A percentile compares a stretch with the other conserved stretches of the same genome.
phyloP scores from a whole-genome alignment of 768 basidiomycete species.

The Kwoniella sp. region DNA sequence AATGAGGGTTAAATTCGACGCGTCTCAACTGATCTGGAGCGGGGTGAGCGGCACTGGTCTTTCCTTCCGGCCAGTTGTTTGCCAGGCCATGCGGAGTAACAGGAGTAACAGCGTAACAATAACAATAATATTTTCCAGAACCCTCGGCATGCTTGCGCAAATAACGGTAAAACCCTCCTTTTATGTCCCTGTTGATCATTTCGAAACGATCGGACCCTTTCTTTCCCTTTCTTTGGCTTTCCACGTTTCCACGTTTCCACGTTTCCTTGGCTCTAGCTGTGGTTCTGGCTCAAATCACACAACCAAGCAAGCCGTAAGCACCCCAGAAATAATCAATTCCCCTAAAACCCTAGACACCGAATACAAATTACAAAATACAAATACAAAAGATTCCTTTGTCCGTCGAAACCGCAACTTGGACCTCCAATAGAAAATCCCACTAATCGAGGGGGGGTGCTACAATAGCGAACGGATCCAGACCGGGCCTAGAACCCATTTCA shows the following conservation, averaged over 20 bases:
- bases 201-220: not conserved
- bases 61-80: too few relatives aligned
- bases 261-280: not conserved
- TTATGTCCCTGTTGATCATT: not conserved
- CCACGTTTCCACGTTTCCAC: not conserved
- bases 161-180: not conserved
- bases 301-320: not conserved
- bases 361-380: not conserved
- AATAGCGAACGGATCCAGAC: not conserved
- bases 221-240: too few relatives aligned
- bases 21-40: too few relatives aligned
- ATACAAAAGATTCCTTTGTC: constrained; percentile 1
- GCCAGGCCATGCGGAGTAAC: too few relatives aligned
- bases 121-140: too few relatives aligned
- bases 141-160: not conserved
- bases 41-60: not conserved
- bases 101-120: too few relatives aligned
- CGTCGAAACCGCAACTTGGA: not conserved
- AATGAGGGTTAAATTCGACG: constrained; percentile 1
- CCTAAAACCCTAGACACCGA: not conserved
- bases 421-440: not conserved
- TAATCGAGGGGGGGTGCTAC: not conserved
- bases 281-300: too few relatives aligned
- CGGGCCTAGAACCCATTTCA: not conserved
- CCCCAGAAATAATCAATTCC: constrained; percentile 1